A percentile compares a stretch with the other conserved stretches of the same genome.
These are phyloP conservation scores for Ailanthus altissimus DNA, from an alignment of 345 rosid species.

Conservation along the genomic window DNA sequence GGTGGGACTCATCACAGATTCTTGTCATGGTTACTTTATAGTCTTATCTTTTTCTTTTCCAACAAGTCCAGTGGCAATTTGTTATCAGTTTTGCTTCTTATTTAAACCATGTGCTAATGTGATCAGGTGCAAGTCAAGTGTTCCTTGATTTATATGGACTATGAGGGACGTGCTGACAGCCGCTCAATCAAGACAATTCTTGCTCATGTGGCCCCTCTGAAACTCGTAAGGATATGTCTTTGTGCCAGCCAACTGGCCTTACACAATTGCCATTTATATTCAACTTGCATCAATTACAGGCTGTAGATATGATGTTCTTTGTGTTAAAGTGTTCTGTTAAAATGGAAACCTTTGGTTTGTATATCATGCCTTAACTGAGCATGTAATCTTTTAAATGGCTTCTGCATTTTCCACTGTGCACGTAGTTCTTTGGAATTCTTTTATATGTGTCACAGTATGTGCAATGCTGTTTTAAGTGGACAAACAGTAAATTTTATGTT, in stretches of 20 bases:
- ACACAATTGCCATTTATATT: neutral
- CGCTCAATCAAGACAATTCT: conserved; percentile 92
- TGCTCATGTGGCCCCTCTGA: conserved; percentile 88
- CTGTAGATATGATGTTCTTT: conserved; percentile 7
- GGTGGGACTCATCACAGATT: neutral
- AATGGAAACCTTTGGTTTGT: conserved; percentile 1
- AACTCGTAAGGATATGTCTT: conserved; percentile 64
- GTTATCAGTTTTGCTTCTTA: neutral
- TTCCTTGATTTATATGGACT: conserved; percentile 77
- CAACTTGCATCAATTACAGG: neutral
- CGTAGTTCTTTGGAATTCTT: neutral
- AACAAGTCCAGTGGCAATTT: conserved; percentile 5
- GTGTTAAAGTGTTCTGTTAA: neutral
- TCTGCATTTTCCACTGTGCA: conserved; percentile 4
- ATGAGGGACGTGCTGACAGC: conserved; percentile 95
- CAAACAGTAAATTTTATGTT: neutral
- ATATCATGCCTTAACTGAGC: neutral
- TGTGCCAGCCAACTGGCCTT: conserved; percentile 15
- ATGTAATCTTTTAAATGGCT: conserved; percentile 2
- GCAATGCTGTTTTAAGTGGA: neutral
- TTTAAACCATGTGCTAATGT: conserved; percentile 22
- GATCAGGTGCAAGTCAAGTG: conserved; percentile 90
- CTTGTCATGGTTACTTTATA: neutral
- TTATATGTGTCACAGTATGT: neutral
- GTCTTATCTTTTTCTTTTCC: neutral